Conservation (phyloP, 345 rosid genomes). For the Linum usitatissimum region DNA sequence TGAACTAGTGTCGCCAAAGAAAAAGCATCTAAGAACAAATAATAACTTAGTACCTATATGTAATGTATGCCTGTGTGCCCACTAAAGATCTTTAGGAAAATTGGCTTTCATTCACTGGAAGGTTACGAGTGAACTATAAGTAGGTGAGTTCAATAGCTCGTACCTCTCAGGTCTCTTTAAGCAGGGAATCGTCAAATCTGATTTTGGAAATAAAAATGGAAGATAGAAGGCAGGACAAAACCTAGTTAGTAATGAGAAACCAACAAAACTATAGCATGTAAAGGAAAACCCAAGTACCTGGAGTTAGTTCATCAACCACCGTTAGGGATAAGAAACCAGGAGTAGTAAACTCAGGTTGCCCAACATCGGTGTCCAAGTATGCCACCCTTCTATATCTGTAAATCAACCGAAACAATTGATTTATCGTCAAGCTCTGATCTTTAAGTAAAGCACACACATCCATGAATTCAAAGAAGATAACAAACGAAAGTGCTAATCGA, state of each 20-base stretch:
- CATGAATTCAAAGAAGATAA: neutral
- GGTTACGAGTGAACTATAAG: too few relatives aligned
- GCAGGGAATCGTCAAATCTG: conserved; percentile 75
- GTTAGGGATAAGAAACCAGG: conserved; percentile 87
- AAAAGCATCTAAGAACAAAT: conserved; percentile 43
- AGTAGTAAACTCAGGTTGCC: conserved; percentile 87
- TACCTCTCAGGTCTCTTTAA: conserved; percentile 93
- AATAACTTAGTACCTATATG: neutral
- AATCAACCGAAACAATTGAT: neutral
- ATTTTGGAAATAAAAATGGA: conserved; percentile 12
- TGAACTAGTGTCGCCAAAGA: conserved; percentile 80
- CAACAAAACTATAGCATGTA: conserved; percentile 1
- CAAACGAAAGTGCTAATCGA: too few relatives aligned
- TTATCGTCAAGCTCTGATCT: too few relatives aligned
- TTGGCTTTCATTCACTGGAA: too few relatives aligned
- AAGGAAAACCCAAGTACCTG: conserved; percentile 30
- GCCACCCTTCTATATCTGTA: conserved; percentile 70
- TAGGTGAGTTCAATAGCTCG: neutral
- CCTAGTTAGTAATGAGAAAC: neutral
- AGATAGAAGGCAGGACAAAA: neutral
- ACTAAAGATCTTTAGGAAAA: too few relatives aligned
- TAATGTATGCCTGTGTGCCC: neutral
- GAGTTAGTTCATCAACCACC: conserved; percentile 44
- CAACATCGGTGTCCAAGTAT: conserved; percentile 89
- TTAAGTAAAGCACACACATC: neutral